Evolutionary conservation across 495 filamentous ascomycete genomes (phyloP).

Genomic region (Oleoguttula mirabilis): DNA sequence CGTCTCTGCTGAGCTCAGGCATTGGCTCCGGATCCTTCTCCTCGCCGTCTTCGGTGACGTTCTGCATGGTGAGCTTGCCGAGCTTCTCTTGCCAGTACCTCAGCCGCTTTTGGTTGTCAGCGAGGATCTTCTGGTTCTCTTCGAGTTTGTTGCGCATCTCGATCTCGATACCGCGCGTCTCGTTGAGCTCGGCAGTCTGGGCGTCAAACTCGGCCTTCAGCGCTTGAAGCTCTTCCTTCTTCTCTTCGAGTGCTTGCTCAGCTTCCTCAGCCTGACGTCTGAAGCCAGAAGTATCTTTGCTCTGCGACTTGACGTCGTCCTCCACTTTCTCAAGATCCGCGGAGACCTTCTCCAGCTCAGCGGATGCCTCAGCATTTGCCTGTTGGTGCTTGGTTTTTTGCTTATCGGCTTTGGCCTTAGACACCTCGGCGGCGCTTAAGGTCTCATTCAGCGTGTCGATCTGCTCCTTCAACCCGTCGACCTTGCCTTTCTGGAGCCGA

Average conservation of each 20-base stretch:
- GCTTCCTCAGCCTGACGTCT: constrained; percentile 72
- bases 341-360: constrained; percentile 58
- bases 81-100: constrained; percentile 84
- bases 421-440: constrained; percentile 71
- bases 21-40: constrained; percentile 23
- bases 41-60: constrained; percentile 40
- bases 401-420: constrained; percentile 83
- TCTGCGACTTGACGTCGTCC: constrained; percentile 63
- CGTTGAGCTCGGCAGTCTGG: constrained; percentile 77
- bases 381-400: constrained; percentile 78
- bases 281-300: constrained; percentile 57
- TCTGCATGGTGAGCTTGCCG: constrained; percentile 64
- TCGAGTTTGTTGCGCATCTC: constrained; percentile 98
- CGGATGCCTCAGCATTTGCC: constrained; percentile 56
- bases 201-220: constrained; percentile 79
- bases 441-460: constrained; percentile 69
- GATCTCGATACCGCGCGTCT: constrained; percentile 79
- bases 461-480: constrained; percentile 83
- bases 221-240: constrained; percentile 65
- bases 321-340: constrained; percentile 64
- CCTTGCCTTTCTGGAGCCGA: constrained; percentile 78
- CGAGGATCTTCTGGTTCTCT: constrained; percentile 80
- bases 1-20: constrained; percentile 56
- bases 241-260: constrained; percentile 58
- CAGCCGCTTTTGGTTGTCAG: constrained; percentile 74